Conservation (phyloP, 139 green algal species). For the Haematococcus lacustris region DNA sequence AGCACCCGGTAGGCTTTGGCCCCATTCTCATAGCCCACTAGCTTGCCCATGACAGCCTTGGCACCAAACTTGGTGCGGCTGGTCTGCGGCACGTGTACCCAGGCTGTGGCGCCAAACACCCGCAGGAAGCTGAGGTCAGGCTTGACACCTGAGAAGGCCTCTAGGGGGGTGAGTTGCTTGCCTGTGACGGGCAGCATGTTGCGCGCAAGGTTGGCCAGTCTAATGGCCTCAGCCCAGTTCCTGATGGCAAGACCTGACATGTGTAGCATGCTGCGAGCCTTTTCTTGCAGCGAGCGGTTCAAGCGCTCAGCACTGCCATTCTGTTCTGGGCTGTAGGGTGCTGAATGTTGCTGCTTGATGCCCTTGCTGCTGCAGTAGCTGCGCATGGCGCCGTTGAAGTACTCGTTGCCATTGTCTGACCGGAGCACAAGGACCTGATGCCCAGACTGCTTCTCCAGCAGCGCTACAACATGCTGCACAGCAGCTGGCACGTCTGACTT, state of each 20-base stretch:
- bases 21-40: conserved; percentile 13
- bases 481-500: not conserved
- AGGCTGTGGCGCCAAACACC: not conserved
- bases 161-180: not conserved
- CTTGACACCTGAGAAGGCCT: not conserved
- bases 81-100: conserved; percentile 2
- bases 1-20: conserved; percentile 18
- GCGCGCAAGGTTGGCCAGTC: not conserved
- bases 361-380: conserved; percentile 1
- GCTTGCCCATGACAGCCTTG: not conserved
- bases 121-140: not conserved
- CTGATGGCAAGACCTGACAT: not conserved
- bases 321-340: conserved; percentile 28
- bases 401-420: conserved; percentile 11
- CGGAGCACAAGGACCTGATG: not conserved
- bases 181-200: not conserved
- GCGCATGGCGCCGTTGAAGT: not conserved
- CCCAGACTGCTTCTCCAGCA: not conserved
- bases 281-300: conserved; percentile 20
- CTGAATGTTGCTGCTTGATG: conserved; percentile 11
- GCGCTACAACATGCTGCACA: not conserved
- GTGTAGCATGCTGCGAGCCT: conserved; percentile 4
- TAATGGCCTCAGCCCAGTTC: conserved; percentile 1
- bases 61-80: conserved; percentile 19
- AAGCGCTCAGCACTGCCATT: conserved; percentile 28